Evolutionary conservation across 768 basidiomycete genomes (phyloP).

Genomic region (Lyophyllum decastes): DNA sequence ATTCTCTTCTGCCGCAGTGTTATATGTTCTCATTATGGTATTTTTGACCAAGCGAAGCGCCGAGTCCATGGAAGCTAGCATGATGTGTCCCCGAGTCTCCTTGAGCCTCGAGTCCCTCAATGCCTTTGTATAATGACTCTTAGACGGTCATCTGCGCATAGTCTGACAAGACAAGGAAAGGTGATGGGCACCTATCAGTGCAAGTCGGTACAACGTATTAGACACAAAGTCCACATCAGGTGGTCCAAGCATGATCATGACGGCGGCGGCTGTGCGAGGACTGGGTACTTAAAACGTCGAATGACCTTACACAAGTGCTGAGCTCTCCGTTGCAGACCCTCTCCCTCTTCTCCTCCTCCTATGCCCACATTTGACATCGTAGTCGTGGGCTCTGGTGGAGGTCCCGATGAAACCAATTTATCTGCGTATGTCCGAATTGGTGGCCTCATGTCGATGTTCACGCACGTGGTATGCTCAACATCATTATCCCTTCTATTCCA

Average conservation of each 20-base stretch:
- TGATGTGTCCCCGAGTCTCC: background rate
- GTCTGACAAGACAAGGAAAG: background rate
- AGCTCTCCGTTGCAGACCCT: background rate
- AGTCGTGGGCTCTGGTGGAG: constrained; percentile 83
- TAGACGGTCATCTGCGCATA: background rate
- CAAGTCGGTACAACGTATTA: constrained; percentile 3
- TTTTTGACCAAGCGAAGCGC: background rate
- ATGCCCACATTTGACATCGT: constrained; percentile 68
- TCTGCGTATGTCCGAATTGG: constrained; percentile 62
- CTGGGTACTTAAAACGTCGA: constrained; percentile 6
- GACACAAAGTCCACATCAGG: constrained; percentile 11
- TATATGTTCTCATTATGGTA: background rate
- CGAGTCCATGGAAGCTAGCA: background rate
- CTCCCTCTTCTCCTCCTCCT: constrained; percentile 6
- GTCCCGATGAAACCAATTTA: constrained; percentile 87
- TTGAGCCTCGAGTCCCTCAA: background rate
- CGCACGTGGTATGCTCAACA: constrained; percentile 17
- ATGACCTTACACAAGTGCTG: constrained; percentile 15
- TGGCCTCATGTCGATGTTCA: constrained; percentile 9
- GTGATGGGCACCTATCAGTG: background rate
- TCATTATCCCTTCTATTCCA: constrained; percentile 29
- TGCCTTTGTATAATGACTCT: constrained; percentile 8
- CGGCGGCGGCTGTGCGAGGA: constrained; percentile 13
- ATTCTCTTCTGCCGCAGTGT: background rate
- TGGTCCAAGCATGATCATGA: constrained; percentile 5